Conservation (phyloP, 1,284 basidiomycete species). For the Blastosporella zonata region DNA sequence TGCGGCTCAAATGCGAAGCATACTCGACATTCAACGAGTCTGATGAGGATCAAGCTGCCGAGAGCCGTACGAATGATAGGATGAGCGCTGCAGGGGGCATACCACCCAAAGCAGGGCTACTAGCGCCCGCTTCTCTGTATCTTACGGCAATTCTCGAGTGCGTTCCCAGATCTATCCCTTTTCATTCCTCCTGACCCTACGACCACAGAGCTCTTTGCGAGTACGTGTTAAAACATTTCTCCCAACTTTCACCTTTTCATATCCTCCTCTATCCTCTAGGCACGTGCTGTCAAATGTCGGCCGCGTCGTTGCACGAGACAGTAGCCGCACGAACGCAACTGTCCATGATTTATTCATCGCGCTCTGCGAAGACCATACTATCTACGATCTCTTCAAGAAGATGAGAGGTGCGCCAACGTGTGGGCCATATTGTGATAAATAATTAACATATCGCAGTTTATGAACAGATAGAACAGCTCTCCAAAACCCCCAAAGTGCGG, state of each 20-base stretch:
- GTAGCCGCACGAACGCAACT: constrained; percentile 71
- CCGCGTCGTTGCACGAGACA: constrained; percentile 81
- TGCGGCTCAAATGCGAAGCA: constrained; percentile 80
- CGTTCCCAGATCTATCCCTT: constrained; percentile 28
- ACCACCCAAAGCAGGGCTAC: constrained; percentile 52
- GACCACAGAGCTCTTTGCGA: constrained; percentile 73
- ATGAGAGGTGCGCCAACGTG: constrained; percentile 63
- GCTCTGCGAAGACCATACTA: constrained; percentile 82
- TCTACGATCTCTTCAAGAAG: constrained; percentile 81
- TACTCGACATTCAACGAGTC: constrained; percentile 81
- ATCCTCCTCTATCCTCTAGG: constrained; percentile 38
- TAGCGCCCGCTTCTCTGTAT: constrained; percentile 85
- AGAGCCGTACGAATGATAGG: constrained; percentile 55
- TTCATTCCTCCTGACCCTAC: constrained; percentile 3
- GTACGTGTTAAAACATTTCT: no score
- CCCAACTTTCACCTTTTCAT: background rate
- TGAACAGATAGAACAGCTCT: constrained; percentile 70
- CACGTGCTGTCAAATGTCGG: constrained; percentile 82
- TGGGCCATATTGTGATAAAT: background rate
- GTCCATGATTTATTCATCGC: constrained; percentile 82
- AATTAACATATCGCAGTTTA: constrained; percentile 49
- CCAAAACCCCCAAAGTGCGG: constrained; percentile 52
- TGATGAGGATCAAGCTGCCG: constrained; percentile 70
- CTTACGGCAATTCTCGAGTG: constrained; percentile 92
- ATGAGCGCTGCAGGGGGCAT: constrained; percentile 45